A percentile compares a stretch with the other conserved stretches of the same genome.
phyloP scores from a whole-genome alignment of 441 rosid species.

The Populus hybrid region DNA sequence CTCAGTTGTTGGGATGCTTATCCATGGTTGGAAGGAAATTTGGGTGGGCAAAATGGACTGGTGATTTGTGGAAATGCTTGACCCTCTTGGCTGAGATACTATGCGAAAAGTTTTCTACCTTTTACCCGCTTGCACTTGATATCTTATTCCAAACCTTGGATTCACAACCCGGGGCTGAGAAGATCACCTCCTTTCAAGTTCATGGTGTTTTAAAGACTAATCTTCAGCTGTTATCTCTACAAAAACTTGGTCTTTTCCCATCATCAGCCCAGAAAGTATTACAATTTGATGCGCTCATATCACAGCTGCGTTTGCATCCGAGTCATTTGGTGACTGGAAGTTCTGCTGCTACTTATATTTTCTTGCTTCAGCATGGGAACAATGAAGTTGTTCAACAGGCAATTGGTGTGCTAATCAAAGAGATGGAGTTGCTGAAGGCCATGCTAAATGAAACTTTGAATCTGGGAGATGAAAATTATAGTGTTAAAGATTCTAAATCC shows the following conservation, averaged over 20 bases:
- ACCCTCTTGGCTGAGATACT: slow-evolving; percentile 96
- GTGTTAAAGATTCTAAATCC: slow-evolving; percentile 31
- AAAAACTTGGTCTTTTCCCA: slow-evolving; percentile 77
- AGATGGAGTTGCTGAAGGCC: slow-evolving; percentile 64
- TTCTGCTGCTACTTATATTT: slow-evolving; percentile 87
- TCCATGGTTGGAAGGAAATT: slow-evolving; percentile 80
- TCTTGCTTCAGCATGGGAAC: slow-evolving; percentile 92
- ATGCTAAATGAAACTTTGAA: slow-evolving; percentile 45
- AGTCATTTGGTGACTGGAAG: slow-evolving; percentile 84
- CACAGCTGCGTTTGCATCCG: slow-evolving; percentile 84
- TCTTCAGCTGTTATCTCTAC: slow-evolving; percentile 89
- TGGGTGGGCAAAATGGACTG: slow-evolving; percentile 96
- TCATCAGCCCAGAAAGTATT: slow-evolving; percentile 71
- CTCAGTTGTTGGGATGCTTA: slow-evolving; percentile 71
- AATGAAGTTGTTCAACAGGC: slow-evolving; percentile 80
- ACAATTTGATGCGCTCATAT: slow-evolving; percentile 68
- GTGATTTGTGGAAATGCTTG: slow-evolving; percentile 89
- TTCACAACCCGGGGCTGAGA: slow-evolving; percentile 46
- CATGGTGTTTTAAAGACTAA: slow-evolving; percentile 93
- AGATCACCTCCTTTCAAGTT: slow-evolving; percentile 71
- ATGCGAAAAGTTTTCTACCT: slow-evolving; percentile 68
- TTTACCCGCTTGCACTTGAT: slow-evolving; percentile 69
- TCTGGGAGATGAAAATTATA: slow-evolving; percentile 35
- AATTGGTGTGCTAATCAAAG: slow-evolving; percentile 52
- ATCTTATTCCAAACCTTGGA: slow-evolving; percentile 79